Evolutionary conservation across 805 yeast species (phyloP).

Genomic region (Candida krabiensis): DNA sequence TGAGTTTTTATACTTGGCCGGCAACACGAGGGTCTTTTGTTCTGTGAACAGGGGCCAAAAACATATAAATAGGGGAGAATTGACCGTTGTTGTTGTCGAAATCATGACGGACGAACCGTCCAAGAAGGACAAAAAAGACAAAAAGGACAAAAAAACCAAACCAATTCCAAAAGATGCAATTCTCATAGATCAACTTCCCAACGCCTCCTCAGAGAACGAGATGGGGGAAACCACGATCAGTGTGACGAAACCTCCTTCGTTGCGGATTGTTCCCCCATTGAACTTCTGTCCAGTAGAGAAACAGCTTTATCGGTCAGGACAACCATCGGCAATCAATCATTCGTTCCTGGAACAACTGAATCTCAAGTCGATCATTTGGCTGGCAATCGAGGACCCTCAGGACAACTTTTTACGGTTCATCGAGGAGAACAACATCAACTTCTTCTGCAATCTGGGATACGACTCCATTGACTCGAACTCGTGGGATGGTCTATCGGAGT

Average conservation of each 20-base stretch:
- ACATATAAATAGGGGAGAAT: too few relatives aligned
- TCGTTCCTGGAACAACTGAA: constrained; percentile 75
- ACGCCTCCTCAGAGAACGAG: constrained; percentile 23
- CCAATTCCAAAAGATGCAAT: constrained; percentile 22
- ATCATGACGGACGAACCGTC: too few relatives aligned
- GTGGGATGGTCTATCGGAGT: constrained; percentile 93
- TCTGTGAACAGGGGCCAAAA: too few relatives aligned
- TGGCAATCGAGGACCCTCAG: constrained; percentile 93
- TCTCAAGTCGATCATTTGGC: constrained; percentile 83
- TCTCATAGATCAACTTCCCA: constrained; percentile 26
- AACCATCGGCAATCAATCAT: constrained; percentile 91
- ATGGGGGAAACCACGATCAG: constrained; percentile 20
- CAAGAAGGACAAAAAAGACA: constrained; percentile 13
- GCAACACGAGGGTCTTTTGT: too few relatives aligned
- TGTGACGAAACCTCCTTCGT: constrained; percentile 54
- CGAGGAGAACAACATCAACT: constrained; percentile 63
- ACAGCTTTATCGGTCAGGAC: constrained; percentile 85
- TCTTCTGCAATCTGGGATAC: constrained; percentile 79
- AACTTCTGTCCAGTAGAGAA: constrained; percentile 95
- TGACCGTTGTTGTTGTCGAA: too few relatives aligned
- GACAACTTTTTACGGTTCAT: constrained; percentile 85
- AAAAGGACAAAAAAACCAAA: constrained; percentile 11
- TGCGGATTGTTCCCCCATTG: constrained; percentile 85
- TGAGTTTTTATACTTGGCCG: too few relatives aligned
- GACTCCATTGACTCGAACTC: constrained; percentile 60